A percentile compares a stretch with the other conserved stretches of the same genome.
Conservation (phyloP, 208 protist species). For the Crithidia sp. region DNA sequence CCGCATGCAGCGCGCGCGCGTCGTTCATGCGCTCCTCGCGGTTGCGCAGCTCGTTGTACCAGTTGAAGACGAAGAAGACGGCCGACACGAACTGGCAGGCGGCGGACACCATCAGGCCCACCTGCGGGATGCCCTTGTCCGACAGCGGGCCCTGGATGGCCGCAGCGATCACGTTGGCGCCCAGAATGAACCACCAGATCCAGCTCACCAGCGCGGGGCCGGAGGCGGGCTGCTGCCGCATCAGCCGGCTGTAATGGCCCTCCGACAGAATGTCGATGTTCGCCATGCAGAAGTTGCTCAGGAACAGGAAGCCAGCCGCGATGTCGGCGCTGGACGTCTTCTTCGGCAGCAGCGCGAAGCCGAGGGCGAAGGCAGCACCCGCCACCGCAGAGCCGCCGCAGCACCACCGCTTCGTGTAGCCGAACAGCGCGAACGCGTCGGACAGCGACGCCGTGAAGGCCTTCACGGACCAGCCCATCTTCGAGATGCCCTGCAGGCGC, state of each 20-base stretch:
- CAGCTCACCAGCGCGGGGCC: slow-evolving; percentile 59
- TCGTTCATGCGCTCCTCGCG: slow-evolving; percentile 33
- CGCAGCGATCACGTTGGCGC: slow-evolving; percentile 43
- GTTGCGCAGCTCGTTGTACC: slow-evolving; percentile 57
- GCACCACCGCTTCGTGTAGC: slow-evolving; percentile 76
- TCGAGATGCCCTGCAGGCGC: slow-evolving; percentile 42
- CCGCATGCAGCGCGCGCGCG: background rate
- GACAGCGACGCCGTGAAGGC: slow-evolving; percentile 53
- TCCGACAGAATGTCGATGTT: slow-evolving; percentile 73
- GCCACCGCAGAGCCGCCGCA: slow-evolving; percentile 40
- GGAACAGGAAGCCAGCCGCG: slow-evolving; percentile 47
- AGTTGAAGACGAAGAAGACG: slow-evolving; percentile 60
- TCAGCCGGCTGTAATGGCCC: slow-evolving; percentile 68
- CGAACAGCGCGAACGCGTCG: slow-evolving; percentile 53
- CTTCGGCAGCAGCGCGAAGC: slow-evolving; percentile 40
- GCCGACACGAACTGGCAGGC: slow-evolving; percentile 43
- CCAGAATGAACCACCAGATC: slow-evolving; percentile 62
- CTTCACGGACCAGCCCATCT: slow-evolving; percentile 65
- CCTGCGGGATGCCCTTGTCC: slow-evolving; percentile 32
- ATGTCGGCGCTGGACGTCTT: slow-evolving; percentile 28
- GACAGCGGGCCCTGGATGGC: slow-evolving; percentile 53
- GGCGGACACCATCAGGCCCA: slow-evolving; percentile 48
- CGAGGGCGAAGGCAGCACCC: slow-evolving; percentile 35
- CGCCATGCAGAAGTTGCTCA: slow-evolving; percentile 49
- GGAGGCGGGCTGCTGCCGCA: slow-evolving; percentile 37